phyloP scores from a whole-genome alignment of 2,329 filamentous ascomycete species.

The Ceratocystis alfenasii region DNA sequence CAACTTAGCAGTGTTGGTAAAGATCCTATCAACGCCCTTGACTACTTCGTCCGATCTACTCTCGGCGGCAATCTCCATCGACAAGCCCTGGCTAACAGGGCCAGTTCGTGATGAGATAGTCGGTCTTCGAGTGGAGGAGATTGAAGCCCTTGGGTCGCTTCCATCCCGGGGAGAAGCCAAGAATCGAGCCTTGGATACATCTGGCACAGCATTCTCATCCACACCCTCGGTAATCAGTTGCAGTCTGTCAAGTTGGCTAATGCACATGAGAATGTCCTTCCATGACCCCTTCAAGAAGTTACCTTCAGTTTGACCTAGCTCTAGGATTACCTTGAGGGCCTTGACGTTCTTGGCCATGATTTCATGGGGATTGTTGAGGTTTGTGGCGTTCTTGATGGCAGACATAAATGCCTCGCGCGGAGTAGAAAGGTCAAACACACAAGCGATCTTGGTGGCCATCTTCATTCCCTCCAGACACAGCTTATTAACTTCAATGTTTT shows the following conservation, averaged over 20 bases:
- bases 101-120: constrained; percentile 15
- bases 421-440: constrained; percentile 85
- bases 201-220: constrained; percentile 81
- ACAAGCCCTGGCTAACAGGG: constrained; percentile 47
- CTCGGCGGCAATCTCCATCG: constrained; percentile 75
- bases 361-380: constrained; percentile 87
- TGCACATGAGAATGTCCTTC: constrained; percentile 89
- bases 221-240: constrained; percentile 92
- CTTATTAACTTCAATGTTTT: constrained; percentile 84
- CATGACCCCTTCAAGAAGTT: constrained; percentile 81
- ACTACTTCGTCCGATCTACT: constrained; percentile 88
- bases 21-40: constrained; percentile 86
- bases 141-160: constrained; percentile 52
- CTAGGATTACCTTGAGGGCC: constrained; percentile 79
- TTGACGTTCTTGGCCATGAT: constrained; percentile 96
- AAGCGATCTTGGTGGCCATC: constrained; percentile 83
- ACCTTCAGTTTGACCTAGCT: constrained; percentile 85
- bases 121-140: constrained; percentile 37
- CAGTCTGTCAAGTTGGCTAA: constrained; percentile 88
- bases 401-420: constrained; percentile 90
- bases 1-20: constrained; percentile 88
- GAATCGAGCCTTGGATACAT: constrained; percentile 75
- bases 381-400: constrained; percentile 83
- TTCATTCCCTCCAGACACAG: constrained; percentile 93
- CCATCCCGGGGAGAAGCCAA: constrained; percentile 46